Conservation (phyloP, 306 rosid species). For the Acacia melanoxylon region DNA sequence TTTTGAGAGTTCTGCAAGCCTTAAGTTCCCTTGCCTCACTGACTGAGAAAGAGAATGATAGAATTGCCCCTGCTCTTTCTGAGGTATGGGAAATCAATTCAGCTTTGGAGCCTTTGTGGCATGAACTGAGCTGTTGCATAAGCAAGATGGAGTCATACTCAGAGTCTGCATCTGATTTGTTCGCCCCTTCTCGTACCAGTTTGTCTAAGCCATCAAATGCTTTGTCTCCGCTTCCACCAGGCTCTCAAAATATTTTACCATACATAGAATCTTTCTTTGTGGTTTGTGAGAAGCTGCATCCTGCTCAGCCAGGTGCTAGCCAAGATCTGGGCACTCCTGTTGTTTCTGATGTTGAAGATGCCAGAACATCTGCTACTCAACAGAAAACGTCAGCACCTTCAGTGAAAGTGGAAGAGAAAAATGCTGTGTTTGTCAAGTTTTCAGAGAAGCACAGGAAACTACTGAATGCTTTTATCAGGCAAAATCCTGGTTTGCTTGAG, state of each 20-base stretch:
- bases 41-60: conserved; percentile 59
- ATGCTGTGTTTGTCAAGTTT: conserved; percentile 75
- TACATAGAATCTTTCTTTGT: conserved; percentile 98
- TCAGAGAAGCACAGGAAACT: conserved; percentile 96
- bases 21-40: conserved; percentile 80
- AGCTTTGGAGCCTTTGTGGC: conserved; percentile 95
- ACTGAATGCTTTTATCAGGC: conserved; percentile 93
- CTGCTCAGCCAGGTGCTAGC: conserved; percentile 70
- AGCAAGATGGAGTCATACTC: conserved; percentile 92
- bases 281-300: conserved; percentile 95
- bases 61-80: conserved; percentile 56
- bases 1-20: conserved; percentile 97
- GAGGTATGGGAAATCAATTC: conserved; percentile 83
- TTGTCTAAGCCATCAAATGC: conserved; percentile 73
- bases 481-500: conserved; percentile 97
- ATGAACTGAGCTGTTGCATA: conserved; percentile 89
- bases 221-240: conserved; percentile 88
- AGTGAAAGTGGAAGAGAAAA: conserved; percentile 80
- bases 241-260: conserved; percentile 95
- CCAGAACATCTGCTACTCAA: conserved; percentile 57
- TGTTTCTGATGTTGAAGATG: conserved; percentile 72
- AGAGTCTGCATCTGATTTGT: conserved; percentile 63
- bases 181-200: conserved; percentile 54
- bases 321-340: conserved; percentile 58
- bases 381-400: conserved; percentile 61